Percentiles rank a stretch among this genome's conserved stretches.
Evolutionary conservation across 345 rosid genomes (phyloP).

Genomic region (Lepidium aucheri): DNA sequence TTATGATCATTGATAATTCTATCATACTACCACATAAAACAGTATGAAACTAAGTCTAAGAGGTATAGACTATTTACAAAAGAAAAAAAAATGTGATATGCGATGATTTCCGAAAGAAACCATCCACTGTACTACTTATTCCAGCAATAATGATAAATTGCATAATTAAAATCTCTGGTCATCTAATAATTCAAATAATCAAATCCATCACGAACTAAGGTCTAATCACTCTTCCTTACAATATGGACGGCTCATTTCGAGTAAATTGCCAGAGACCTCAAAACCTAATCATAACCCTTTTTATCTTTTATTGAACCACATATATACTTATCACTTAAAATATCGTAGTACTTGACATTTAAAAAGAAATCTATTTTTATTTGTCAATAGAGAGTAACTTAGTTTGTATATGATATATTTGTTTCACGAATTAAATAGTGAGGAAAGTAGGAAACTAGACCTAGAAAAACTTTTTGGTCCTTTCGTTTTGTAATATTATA

Average conservation of each 20-base stretch:
- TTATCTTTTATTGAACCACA: neutral
- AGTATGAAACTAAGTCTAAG: neutral
- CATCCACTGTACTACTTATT: neutral
- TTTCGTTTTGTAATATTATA: neutral
- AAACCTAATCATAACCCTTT: neutral
- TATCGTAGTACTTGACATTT: too few relatives aligned
- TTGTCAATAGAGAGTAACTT: too few relatives aligned
- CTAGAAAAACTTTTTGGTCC: too few relatives aligned
- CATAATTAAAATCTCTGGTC: neutral
- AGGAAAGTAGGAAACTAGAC: too few relatives aligned
- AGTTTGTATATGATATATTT: too few relatives aligned
- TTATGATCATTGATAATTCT: too few relatives aligned
- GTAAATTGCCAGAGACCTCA: neutral
- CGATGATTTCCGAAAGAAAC: neutral
- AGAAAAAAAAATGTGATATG: neutral
- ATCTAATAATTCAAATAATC: neutral
- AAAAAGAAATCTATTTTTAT: too few relatives aligned
- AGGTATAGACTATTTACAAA: neutral
- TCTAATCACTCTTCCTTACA: neutral
- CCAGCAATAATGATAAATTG: neutral
- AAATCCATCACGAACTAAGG: neutral
- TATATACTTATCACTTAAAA: neutral
- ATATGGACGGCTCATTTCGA: conserved; percentile 14
- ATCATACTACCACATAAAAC: too few relatives aligned
- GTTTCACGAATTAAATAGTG: too few relatives aligned